phyloP scores from a whole-genome alignment of 163 green algal genomes.

The Chlamydomonas reinhardtii region DNA sequence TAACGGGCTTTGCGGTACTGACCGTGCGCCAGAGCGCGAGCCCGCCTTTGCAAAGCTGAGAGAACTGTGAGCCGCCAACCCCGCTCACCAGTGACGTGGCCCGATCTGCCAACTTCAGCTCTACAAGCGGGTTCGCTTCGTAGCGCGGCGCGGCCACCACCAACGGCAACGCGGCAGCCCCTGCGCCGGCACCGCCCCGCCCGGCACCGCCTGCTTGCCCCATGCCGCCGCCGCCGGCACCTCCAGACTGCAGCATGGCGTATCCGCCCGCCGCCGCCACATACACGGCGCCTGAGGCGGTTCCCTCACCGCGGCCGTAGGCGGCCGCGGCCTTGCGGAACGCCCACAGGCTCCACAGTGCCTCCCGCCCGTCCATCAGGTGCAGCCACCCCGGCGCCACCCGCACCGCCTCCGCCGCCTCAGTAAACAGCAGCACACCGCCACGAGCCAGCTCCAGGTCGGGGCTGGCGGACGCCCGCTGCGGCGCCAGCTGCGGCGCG shows the following conservation, averaged over 20 bases:
- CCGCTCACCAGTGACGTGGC: slow-evolving; percentile 13
- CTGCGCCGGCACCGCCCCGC: too few species aligned
- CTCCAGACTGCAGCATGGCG: neutral
- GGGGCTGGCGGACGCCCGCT: too few species aligned
- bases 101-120: slow-evolving; percentile 21
- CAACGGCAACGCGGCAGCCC: too few species aligned
- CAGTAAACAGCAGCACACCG: slow-evolving; percentile 24
- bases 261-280: neutral
- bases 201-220: too few species aligned
- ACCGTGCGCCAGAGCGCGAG: too few species aligned
- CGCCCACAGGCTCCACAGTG: slow-evolving; percentile 42
- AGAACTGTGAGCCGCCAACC: too few species aligned
- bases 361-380: slow-evolving; percentile 33
- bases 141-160: slow-evolving; percentile 1
- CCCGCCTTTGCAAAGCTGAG: too few species aligned
- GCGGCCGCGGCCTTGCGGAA: neutral
- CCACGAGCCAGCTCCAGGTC: neutral
- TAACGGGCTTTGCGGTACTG: too few species aligned
- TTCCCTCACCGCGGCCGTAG: neutral
- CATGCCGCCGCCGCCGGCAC: neutral
- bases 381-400: slow-evolving; percentile 34
- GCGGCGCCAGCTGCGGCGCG: too few species aligned
- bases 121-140: slow-evolving; percentile 16
- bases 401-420: slow-evolving; percentile 25
- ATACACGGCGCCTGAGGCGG: neutral